Evolutionary conservation across 2,329 filamentous ascomycete species (phyloP), one percentile per base, ranked within the genome.

Genomic region (Acephala macrosclerotiorum): DNA sequence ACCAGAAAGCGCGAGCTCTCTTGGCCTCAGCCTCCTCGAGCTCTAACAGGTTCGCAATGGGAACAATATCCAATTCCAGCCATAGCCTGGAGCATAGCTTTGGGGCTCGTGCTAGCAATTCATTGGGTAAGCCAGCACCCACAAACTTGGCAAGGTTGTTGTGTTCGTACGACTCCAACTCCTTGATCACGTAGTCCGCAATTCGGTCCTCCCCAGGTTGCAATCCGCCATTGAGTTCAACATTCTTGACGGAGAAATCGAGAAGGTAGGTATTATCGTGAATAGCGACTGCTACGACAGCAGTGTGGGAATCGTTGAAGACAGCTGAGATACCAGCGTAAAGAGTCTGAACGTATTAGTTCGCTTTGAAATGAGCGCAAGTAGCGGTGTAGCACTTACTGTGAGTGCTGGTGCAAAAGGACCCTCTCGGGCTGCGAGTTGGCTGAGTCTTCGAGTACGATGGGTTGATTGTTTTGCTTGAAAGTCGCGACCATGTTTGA

Each of bases 251-350:
- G 5, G 86, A 85, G 73, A 91, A 94, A 75, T 94, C 91, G 53
- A 92, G 82, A 25, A 91, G 86, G 75, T 94, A 94, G 3, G 89
- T 89, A 6, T 87, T 87, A 74, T 94, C 91, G 68, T 93, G 91
- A 68, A 91, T 85, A 3, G 90, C 90, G 58, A 94, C 80, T 16
- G 89, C 88, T 26, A 92, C 82, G 5, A 85, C 84, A 12, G 87
- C 81, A 6, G 83, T 83, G 36, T 84, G 79, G 0, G 80, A 75
- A 36, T 85, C 80, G 1, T 80, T 77, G 57, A 84, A 79, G 57
- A 84, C 79, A 47, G 85, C 85, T 3, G 89, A 87, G 38, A 91
- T 85, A 62, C 89, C 89, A 49, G 88, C 77, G 70, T 85, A 92
- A 57, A 91, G 81, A 6, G 84, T 83, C 85, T 88, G 16, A 53